phyloP scores from a whole-genome alignment of 2,329 filamentous ascomycete genomes.

The Aspergillus arachidicola region DNA sequence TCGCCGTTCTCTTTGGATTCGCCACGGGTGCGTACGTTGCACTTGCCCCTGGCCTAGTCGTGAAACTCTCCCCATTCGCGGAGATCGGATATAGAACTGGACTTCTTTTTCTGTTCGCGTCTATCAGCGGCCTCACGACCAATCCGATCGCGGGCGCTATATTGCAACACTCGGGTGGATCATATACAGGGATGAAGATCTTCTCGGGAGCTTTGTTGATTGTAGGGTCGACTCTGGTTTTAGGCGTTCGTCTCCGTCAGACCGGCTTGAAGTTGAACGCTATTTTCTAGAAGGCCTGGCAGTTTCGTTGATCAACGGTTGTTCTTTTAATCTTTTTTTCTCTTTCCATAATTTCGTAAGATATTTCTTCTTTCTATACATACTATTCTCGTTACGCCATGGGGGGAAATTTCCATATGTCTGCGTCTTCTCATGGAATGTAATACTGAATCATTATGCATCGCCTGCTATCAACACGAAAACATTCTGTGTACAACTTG shows the following conservation, averaged over 20 bases:
- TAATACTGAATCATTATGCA: no score
- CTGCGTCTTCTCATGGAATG: no score
- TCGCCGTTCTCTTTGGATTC: slow-evolving; percentile 68
- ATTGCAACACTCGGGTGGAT: neutral
- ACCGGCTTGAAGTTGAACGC: neutral
- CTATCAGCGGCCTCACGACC: slow-evolving; percentile 11
- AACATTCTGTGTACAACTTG: neutral
- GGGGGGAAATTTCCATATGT: no score
- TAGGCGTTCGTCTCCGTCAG: neutral
- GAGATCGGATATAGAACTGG: slow-evolving; percentile 16
- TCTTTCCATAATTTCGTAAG: no score
- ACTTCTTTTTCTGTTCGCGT: slow-evolving; percentile 8
- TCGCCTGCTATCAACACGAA: neutral
- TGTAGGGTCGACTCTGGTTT: slow-evolving; percentile 4
- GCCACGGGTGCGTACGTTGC: slow-evolving; percentile 63
- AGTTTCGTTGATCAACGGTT: no score
- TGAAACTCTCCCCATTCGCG: neutral
- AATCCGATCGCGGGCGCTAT: slow-evolving; percentile 14
- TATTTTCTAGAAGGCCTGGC: neutral
- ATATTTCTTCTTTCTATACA: no score
- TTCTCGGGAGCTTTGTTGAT: slow-evolving; percentile 8
- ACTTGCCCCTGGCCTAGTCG: neutral
- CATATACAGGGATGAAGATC: slow-evolving; percentile 4
- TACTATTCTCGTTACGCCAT: no score
- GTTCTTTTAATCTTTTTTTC: no score